Conservation (phyloP, 2,329 filamentous ascomycete species). For the Diaporthe longicolla region DNA sequence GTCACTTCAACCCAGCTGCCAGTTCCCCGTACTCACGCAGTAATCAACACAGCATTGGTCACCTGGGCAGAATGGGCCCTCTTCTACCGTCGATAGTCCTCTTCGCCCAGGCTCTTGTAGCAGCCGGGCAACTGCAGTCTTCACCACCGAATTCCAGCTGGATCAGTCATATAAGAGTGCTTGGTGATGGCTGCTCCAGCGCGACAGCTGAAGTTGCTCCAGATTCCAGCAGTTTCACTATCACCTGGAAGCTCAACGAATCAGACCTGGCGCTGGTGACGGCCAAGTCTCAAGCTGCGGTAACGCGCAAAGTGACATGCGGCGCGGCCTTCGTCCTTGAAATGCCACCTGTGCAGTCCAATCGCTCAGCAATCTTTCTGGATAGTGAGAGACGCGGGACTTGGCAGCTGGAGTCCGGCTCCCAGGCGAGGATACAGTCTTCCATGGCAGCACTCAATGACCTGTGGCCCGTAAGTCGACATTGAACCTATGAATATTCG, state of each 20-base stretch:
- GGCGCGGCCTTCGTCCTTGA: not conserved
- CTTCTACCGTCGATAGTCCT: not conserved
- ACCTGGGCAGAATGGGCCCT: not conserved
- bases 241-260: not conserved
- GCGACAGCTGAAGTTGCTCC: not conserved
- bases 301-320: not conserved
- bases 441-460: not conserved
- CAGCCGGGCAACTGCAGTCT: not conserved
- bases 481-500: not conserved
- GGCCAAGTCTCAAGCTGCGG: not conserved
- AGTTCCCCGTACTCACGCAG: not conserved
- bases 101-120: not conserved
- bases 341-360: not conserved
- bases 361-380: not conserved
- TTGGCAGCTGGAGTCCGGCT: not conserved
- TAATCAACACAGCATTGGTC: not conserved
- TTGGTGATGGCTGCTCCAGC: slow-evolving; percentile 3
- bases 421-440: not conserved
- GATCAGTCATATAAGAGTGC: not conserved
- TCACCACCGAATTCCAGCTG: not conserved
- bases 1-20: not conserved
- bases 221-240: not conserved
- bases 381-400: slow-evolving; percentile 5
- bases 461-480: not conserved
- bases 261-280: not conserved